Base-by-base conservation (phyloP, 371 early-diverging fungal species). In the Mortierella sp. region DNA sequence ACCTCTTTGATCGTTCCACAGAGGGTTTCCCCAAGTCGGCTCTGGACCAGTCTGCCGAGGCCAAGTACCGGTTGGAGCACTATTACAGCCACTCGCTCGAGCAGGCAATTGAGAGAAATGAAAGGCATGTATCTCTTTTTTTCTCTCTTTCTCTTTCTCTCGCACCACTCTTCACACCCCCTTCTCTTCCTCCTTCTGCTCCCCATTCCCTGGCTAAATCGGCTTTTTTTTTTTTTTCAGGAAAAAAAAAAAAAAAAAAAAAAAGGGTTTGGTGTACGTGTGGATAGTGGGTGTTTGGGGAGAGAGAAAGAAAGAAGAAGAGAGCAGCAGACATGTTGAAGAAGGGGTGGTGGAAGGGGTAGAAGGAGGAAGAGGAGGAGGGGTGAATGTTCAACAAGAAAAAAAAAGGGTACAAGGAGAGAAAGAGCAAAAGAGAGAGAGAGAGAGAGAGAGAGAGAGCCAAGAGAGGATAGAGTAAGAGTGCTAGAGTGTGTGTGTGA, bases 71-170 rank as follows among this genome's bases (percentile, higher is more conserved):
- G 60, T 86, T 98, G 25, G 96, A 97, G 74, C 86, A 93, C 73
- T 95, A 94, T 73, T 98, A 97, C 84, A 94, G 94, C 74, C 86
- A 88, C 25, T 86, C 93, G 19, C 86, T 97, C 66, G 89, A 92
- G 30, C 97, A 97, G 75, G 95, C 95, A 71, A 91, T 92, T 74
- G 98, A 98, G 70, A 82, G 98, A 62, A 94, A 94, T 72, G 89
- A 91, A 67, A 88, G 96, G 91, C 90, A 84, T 44, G 46, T 1
- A 37, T 51, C 5, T 51, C 9, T 23, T 51, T 5, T 9, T 46
- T 51, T 23, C 5, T 51, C 19, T 51, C 51, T 16, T 51, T 51
- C 51, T 46, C 16, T 25, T 9, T 16, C 5, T 51, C 5, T 51
- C 21, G 19, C 18, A 6, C 18, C 21, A 5, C 18, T 51, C 18